A percentile compares a stretch with the other conserved stretches of the same genome.
These are phyloP conservation scores for Phytophthora foliorum DNA, from an alignment of 352 stramenopile genomes.

Conservation along the genomic window DNA sequence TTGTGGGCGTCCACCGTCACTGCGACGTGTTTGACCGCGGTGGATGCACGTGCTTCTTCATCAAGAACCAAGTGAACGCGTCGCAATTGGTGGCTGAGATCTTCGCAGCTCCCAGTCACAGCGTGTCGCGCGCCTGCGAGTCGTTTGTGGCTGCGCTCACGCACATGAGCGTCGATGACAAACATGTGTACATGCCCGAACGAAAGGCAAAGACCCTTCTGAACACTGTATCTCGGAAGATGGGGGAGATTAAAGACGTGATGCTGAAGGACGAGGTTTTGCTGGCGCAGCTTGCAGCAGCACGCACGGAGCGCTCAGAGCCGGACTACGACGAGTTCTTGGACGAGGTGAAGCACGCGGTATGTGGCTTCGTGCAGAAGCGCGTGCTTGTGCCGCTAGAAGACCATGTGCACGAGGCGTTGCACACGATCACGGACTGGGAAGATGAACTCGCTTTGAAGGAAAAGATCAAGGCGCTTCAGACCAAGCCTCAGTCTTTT, in stretches of 20 bases:
- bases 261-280: conserved; percentile 60
- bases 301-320: conserved; percentile 45
- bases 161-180: conserved; percentile 48
- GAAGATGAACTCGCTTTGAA: conserved; percentile 55
- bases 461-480: conserved; percentile 66
- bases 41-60: conserved; percentile 48
- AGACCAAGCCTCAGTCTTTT: conserved; percentile 59
- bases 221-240: conserved; percentile 57
- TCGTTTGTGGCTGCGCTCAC: conserved; percentile 51
- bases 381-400: conserved; percentile 64
- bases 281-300: conserved; percentile 42
- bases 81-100: conserved; percentile 56
- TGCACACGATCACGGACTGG: conserved; percentile 60
- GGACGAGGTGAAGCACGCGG: conserved; percentile 66
- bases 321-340: conserved; percentile 69
- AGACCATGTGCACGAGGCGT: conserved; percentile 67
- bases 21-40: conserved; percentile 54
- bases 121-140: conserved; percentile 43
- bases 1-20: conserved; percentile 59
- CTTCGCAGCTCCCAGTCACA: conserved; percentile 46
- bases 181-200: conserved; percentile 47
- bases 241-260: conserved; percentile 57
- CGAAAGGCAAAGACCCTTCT: conserved; percentile 62
- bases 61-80: conserved; percentile 52
- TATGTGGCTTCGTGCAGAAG: conserved; percentile 62